Evolutionary conservation across 2,329 filamentous ascomycete genomes (phyloP), one percentile per base, ranked within the genome.

Genomic region (Grosmannia serpens): DNA sequence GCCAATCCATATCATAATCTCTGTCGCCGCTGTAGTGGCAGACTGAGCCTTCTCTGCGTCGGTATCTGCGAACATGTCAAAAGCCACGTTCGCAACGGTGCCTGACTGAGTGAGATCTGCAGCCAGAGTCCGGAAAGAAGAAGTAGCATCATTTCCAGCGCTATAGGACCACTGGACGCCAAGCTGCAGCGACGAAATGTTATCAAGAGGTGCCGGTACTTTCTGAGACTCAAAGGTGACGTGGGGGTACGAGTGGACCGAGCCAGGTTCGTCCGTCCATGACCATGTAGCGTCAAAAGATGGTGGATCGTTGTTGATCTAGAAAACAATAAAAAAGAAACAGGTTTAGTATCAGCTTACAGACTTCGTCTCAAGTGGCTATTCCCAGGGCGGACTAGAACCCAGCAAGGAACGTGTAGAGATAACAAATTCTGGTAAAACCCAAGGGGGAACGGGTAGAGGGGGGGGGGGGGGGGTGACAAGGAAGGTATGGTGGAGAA

Each of bases 1-100:
- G 35, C 29, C 57, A 13, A 59, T 38, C 57, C 57, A 59, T 13
- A 59, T 52, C 57, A 59, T 59, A 4, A 59, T 47, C n/a, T 59
- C 57, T 6, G 46, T 51, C 11, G 47, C 55, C 7, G 57, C 57
- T 20, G 46, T 46, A 9, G 53, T 58, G 10, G 47, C 29, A 4
- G 26, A 10, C 13, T 24, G 15, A 1, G 53, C 53, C 4, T n/a
- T 51, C 3, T 31, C 22, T 7, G 22, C n/a, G 10, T 59, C 57
- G 29, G 7, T 17, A 24, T 41, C 57, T 17, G 33, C 22, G 10
- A 59, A 59, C 53, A 59, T 59, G 33, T 59, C 57, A 56, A 59
- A 55, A 15, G 57, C 57, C 15, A 59, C 33, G 24, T 59, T 59
- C 26, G 57, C 53, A 33, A 22, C 22, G 10, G 52, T 26, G 33